These are phyloP conservation scores for Diaporthe sp. DNA, from an alignment of 2,329 filamentous ascomycete genomes.

Conservation along the genomic window DNA sequence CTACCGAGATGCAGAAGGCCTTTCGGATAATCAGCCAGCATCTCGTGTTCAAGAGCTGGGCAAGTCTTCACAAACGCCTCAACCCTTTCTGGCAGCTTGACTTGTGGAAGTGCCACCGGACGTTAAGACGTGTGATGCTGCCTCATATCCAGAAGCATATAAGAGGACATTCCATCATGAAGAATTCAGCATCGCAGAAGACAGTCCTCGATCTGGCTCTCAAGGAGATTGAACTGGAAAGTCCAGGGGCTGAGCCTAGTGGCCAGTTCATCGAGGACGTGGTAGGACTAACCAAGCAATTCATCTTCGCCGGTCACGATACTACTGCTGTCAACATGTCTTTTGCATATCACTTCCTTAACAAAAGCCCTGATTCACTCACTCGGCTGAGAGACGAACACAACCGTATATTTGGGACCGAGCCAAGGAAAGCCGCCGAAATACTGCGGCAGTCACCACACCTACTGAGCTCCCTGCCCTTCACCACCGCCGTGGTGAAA, in stretches of 20 bases:
- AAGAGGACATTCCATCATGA: not conserved
- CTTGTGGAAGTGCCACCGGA: slow-evolving; percentile 10
- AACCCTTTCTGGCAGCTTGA: slow-evolving; percentile 32
- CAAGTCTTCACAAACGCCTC: slow-evolving; percentile 30
- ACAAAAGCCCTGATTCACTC: slow-evolving; percentile 45
- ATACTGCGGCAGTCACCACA: slow-evolving; percentile 56
- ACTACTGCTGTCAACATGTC: slow-evolving; percentile 33
- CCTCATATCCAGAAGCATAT: slow-evolving; percentile 31
- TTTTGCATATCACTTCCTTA: slow-evolving; percentile 39
- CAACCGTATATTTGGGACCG: slow-evolving; percentile 45
- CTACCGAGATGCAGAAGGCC: slow-evolving; percentile 32
- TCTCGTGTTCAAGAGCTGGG: slow-evolving; percentile 23
- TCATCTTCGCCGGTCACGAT: slow-evolving; percentile 43
- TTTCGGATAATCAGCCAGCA: slow-evolving; percentile 14
- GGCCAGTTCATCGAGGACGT: slow-evolving; percentile 29
- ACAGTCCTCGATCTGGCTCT: slow-evolving; percentile 46
- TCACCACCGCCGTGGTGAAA: slow-evolving; percentile 66
- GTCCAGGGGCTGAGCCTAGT: not conserved
- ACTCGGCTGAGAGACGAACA: slow-evolving; percentile 46
- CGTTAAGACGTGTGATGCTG: slow-evolving; percentile 6
- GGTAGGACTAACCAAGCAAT: slow-evolving; percentile 46
- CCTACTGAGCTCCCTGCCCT: slow-evolving; percentile 63
- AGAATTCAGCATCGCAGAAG: slow-evolving; percentile 27
- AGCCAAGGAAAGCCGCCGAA: slow-evolving; percentile 50
- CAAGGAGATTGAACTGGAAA: slow-evolving; percentile 40